A percentile compares a stretch with the other conserved stretches of the same genome.
These are phyloP conservation scores for Sphaerobolus stellatus DNA, from an alignment of 1,284 basidiomycete species.

Conservation along the genomic window DNA sequence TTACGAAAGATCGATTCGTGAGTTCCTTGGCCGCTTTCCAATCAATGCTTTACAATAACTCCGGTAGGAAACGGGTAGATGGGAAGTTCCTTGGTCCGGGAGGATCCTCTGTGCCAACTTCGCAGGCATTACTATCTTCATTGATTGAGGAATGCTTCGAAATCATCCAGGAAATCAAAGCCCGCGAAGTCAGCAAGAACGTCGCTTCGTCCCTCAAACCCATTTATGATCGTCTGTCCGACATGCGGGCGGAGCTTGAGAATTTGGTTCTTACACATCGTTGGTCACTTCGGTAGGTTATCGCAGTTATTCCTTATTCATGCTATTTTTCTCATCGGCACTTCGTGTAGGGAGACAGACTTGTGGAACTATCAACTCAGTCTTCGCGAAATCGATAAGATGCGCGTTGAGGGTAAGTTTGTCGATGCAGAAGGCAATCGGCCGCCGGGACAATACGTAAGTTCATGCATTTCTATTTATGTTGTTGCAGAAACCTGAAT, in stretches of 20 bases:
- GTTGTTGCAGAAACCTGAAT: neutral
- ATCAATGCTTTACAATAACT: conserved; percentile 14
- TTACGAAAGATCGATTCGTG: conserved; percentile 93
- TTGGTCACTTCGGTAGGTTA: conserved; percentile 76
- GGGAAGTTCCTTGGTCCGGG: conserved; percentile 95
- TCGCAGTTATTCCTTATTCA: neutral
- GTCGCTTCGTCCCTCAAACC: conserved; percentile 88
- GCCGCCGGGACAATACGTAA: conserved; percentile 87
- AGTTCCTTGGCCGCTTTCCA: conserved; percentile 40
- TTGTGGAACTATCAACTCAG: conserved; percentile 93
- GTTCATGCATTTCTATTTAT: conserved; percentile 26
- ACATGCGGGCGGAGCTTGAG: conserved; percentile 86
- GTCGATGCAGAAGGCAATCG: conserved; percentile 92
- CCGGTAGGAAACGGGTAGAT: conserved; percentile 81
- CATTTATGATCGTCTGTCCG: conserved; percentile 89
- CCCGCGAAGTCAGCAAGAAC: conserved; percentile 89
- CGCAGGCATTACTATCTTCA: conserved; percentile 87
- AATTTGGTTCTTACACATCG: conserved; percentile 91
- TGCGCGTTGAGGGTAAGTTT: conserved; percentile 97
- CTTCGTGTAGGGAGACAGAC: conserved; percentile 71
- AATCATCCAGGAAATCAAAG: conserved; percentile 93
- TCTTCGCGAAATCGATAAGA: conserved; percentile 94
- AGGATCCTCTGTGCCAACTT: conserved; percentile 81
- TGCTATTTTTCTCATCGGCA: neutral
- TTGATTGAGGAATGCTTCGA: conserved; percentile 97